These are phyloP conservation scores for Gelatoporia subvermispora DNA, from an alignment of 768 basidiomycete genomes.

Conservation along the genomic window DNA sequence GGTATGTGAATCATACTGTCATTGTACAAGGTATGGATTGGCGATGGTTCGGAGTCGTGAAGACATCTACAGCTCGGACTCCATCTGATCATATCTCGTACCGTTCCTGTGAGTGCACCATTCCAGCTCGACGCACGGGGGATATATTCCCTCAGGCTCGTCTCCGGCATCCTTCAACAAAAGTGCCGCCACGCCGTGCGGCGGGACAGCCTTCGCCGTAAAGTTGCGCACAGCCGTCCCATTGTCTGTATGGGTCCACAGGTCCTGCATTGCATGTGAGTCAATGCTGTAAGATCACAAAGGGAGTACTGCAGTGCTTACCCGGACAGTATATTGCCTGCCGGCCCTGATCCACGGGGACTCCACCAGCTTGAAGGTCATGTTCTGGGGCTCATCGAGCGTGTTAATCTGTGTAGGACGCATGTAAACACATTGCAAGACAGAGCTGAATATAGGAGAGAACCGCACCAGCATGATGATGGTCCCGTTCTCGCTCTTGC, in stretches of 20 bases:
- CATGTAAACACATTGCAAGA: background rate
- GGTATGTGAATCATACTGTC: too few species aligned
- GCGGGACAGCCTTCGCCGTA: slow-evolving; percentile 51
- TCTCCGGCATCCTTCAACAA: slow-evolving; percentile 62
- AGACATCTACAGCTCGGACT: background rate
- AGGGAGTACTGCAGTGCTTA: slow-evolving; percentile 27
- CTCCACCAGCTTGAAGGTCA: slow-evolving; percentile 62
- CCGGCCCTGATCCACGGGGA: slow-evolving; percentile 71
- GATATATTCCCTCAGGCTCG: slow-evolving; percentile 54
- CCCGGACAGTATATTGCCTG: slow-evolving; percentile 58
- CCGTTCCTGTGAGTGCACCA: slow-evolving; percentile 63
- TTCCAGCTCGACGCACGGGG: slow-evolving; percentile 49
- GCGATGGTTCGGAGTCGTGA: too few species aligned
- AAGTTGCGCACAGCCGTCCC: slow-evolving; percentile 61
- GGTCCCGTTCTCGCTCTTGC: slow-evolving; percentile 57
- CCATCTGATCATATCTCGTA: slow-evolving; percentile 21
- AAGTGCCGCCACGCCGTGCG: slow-evolving; percentile 67
- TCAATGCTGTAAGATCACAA: background rate
- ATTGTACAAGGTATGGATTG: too few species aligned
- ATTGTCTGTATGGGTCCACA: slow-evolving; percentile 71
- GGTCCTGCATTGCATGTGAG: slow-evolving; percentile 38
- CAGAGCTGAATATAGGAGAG: background rate
- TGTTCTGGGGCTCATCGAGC: slow-evolving; percentile 46
- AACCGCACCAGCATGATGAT: slow-evolving; percentile 58
- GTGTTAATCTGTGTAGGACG: slow-evolving; percentile 47